Evolutionary conservation across 108 stramenopile genomes (phyloP).

Genomic region (Skeletonema costatum): DNA sequence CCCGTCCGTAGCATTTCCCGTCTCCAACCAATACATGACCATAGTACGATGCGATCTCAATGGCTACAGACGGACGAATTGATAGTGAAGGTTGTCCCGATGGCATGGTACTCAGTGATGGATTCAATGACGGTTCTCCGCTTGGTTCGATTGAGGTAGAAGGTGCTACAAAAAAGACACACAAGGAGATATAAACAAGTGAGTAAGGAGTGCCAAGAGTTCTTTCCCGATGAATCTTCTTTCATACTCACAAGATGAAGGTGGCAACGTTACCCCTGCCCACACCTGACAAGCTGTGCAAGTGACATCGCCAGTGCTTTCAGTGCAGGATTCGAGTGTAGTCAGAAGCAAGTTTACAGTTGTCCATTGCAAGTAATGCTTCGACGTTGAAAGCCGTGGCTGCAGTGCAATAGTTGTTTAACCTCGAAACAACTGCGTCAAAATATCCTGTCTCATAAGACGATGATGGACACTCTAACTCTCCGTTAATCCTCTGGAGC

Average conservation of each 20-base stretch:
- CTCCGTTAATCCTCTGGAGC: conserved; percentile 11
- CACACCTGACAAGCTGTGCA: too few relatives aligned
- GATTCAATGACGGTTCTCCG: background rate
- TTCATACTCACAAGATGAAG: too few relatives aligned
- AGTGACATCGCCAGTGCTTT: too few relatives aligned
- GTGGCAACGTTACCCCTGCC: too few relatives aligned
- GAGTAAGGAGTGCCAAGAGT: too few relatives aligned
- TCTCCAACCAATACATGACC: background rate
- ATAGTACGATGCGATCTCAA: background rate
- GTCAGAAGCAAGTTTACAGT: background rate
- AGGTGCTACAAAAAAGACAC: background rate
- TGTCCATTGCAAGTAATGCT: background rate
- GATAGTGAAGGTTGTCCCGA: background rate
- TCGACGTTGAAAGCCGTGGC: background rate
- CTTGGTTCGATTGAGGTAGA: background rate
- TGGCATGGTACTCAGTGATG: background rate
- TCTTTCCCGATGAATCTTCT: too few relatives aligned
- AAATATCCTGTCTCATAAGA: background rate
- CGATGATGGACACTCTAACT: conserved; percentile 5
- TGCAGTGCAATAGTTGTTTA: conserved; percentile 5
- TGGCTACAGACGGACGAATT: background rate
- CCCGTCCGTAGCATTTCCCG: background rate
- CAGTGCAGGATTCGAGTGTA: too few relatives aligned
- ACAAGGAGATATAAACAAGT: too few relatives aligned
- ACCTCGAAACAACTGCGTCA: background rate